These are phyloP conservation scores for Chaetomiaceae sp. DNA, from an alignment of 2,329 filamentous ascomycete species.

Conservation along the genomic window DNA sequence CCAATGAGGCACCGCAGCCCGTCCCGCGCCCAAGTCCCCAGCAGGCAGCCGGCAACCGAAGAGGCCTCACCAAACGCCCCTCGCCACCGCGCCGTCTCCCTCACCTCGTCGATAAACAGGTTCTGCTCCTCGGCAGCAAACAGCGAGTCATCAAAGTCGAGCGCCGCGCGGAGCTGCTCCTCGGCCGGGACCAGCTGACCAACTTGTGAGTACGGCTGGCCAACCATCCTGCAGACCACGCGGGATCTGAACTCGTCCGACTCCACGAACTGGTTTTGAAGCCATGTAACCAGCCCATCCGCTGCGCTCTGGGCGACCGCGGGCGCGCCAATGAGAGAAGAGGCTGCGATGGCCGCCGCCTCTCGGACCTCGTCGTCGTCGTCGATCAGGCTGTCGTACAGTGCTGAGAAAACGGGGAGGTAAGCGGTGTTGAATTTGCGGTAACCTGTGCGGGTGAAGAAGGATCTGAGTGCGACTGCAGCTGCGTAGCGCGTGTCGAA, in stretches of 20 bases:
- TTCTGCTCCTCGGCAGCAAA: slow-evolving; percentile 93
- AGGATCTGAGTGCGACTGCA: slow-evolving; percentile 49
- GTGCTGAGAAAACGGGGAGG: slow-evolving; percentile 56
- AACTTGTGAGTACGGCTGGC: slow-evolving; percentile 20
- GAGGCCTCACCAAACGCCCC: slow-evolving; percentile 31
- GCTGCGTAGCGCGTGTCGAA: slow-evolving; percentile 64
- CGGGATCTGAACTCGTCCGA: slow-evolving; percentile 37
- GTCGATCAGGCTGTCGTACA: slow-evolving; percentile 78
- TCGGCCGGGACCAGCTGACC: slow-evolving; percentile 30
- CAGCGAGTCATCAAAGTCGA: slow-evolving; percentile 60
- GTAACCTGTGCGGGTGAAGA: slow-evolving; percentile 35
- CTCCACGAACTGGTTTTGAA: slow-evolving; percentile 35
- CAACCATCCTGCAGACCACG: slow-evolving; percentile 41
- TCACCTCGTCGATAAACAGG: slow-evolving; percentile 79
- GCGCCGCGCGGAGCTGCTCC: slow-evolving; percentile 40
- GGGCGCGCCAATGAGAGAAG: slow-evolving; percentile 40
- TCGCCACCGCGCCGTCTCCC: slow-evolving; percentile 68
- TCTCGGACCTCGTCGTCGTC: slow-evolving; percentile 87
- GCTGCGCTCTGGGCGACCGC: slow-evolving; percentile 48
- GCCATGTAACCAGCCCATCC: slow-evolving; percentile 41
- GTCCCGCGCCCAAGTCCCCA: slow-evolving; percentile 19
- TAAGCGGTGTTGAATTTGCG: slow-evolving; percentile 33
- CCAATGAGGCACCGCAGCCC: slow-evolving; percentile 20
- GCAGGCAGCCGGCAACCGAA: slow-evolving; percentile 12
- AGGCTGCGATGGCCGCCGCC: slow-evolving; percentile 50